Evolutionary conservation across 345 rosid species (phyloP), one percentile per base, ranked within the genome.

Genomic region (Eucalyptus polybractea): DNA sequence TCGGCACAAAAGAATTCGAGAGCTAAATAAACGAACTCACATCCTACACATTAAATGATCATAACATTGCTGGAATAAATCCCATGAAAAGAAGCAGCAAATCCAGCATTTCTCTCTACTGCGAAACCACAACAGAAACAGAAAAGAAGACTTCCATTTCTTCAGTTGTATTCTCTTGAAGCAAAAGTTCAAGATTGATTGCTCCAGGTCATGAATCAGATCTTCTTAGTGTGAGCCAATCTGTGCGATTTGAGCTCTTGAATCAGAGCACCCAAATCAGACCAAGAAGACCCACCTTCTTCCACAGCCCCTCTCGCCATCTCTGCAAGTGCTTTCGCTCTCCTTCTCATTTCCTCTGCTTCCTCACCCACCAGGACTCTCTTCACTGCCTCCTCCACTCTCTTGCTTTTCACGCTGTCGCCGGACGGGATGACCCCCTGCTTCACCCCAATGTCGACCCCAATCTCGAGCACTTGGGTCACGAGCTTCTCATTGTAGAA

Each of bases 401-500:
- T 88, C 29, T 92, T 93, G 31, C 91, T 93, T 47, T 87, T 87
- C 49, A 95, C 90, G 76, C 49, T 29, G 53, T 58, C 87, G 25
- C 94, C 92, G 21, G 4, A 80, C 14, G 37, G 3, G 37, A 17
- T 69, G n/a, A 54, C 85, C 91, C 92, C 89, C 81, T 90, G 86
- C 87, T 90, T 54, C 17, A 86, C 95, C 50, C 97, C 97, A 14
- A 95, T 94, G 17, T 87, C 56, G 6, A 93, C 89, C 14, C 96
- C 98, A 25, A 90, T 92, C 86, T 88, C 87, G 87, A 95, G 86
- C 49, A 93, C 92, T 45, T 92, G 89, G 50, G 92, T 93, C 44
- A 95, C 90, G 81, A 94, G 67, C 86, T 93, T 96, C 89, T 94
- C 98, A 58, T 96, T 96, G 86, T 80, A 93, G 86, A 95, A 95